Evolutionary conservation across 495 filamentous ascomycete genomes (phyloP), one percentile per base, ranked within the genome.

Genomic region (Paragyromitra xinjiangensis): DNA sequence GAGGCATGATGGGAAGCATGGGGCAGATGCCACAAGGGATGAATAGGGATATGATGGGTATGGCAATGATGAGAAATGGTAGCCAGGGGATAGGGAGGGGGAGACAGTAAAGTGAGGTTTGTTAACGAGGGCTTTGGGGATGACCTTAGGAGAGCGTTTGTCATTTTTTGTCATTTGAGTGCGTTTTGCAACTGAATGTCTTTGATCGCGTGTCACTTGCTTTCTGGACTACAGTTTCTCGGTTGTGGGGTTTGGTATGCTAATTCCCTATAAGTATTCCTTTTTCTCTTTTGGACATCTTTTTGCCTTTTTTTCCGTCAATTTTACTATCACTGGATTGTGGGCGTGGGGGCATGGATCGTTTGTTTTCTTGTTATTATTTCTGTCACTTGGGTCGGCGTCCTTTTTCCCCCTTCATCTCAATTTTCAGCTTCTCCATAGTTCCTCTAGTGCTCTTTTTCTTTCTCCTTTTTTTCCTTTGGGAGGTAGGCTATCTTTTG

Each of bases 71-170:
- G 59, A 69, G 78, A 48, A 75, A 66, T 51, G 50, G 69, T 12
- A 58, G 53, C 24, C 78, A 80, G 22, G 64, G 72, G 6, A 81
- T 80, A 78, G 78, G 78, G 53, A 71, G 79, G 55, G 78, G 69
- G 6, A 64, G 78, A 7, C 48, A 53, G 39, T 67, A 64, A 55
- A 44, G 26, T 26, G 40, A 26, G 29, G 26, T 39, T 11, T 40
- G 69, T 48, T 8, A 34, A 39, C 39, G 19, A 44, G 63, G 39
- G 9, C 44, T 50, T 62, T 34, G 42, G 14, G 53, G 12, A 24
- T 51, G 37, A 50, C 37, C 22, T 22, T 9, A 16, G 22, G 34
- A 24, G 6, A 19, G 22, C 63, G 45, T 61, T 71, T 45, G 48
- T 51, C 22, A 26, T 42, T 14, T 22, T 29, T 58, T 75, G 29